Evolutionary conservation across 768 basidiomycete genomes (phyloP), one percentile per base, ranked within the genome.

Genomic region (Suillus spraguei): DNA sequence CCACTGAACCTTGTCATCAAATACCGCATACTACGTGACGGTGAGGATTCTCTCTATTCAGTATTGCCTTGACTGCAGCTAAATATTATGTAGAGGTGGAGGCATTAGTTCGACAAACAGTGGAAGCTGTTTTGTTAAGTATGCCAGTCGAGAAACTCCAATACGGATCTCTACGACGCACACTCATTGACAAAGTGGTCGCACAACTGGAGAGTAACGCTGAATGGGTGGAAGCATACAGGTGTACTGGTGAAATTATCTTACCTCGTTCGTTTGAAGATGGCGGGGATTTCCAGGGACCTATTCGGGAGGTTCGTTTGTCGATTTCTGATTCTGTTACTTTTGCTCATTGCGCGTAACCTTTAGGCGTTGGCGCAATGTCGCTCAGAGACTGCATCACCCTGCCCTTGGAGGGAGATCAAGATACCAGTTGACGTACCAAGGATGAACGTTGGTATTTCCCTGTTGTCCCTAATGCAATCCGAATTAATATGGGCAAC

Each of bases 401-500:
- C 69, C 53, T 73, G 69, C 22, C 70, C 78, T 20, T 97, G 94
- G 93, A 82, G 87, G 50, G 86, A 89, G 66, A 83, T 96, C 50
- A 82, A 80, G 63, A 92, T 96, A 54, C 93, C 94, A 32, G 90
- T 96, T 6, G 95, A 96, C 69, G 82, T 96, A 36, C 95, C 95
- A 68, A 79, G 79, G 63, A 89, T 93, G 83, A 87, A 88, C 70
- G 95, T 93, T 63, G 76, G 90, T 77, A 53, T 17, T 8, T 53
- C 50, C 20, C 17, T 46, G 61, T 35, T 63, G 32, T 50, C 59
- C 61, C 66, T 24, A 52, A 53, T 62, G 63, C 47, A 66, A 53
- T 63, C 62, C 47, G 24, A 28, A 28, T 42, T 41, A 20, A 41
- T 16, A 0, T 58, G 38, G 17, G 32, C 38, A 41, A 41, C 39